phyloP scores from a whole-genome alignment of 75 land plant species.

The Cryptomeria japonica region DNA sequence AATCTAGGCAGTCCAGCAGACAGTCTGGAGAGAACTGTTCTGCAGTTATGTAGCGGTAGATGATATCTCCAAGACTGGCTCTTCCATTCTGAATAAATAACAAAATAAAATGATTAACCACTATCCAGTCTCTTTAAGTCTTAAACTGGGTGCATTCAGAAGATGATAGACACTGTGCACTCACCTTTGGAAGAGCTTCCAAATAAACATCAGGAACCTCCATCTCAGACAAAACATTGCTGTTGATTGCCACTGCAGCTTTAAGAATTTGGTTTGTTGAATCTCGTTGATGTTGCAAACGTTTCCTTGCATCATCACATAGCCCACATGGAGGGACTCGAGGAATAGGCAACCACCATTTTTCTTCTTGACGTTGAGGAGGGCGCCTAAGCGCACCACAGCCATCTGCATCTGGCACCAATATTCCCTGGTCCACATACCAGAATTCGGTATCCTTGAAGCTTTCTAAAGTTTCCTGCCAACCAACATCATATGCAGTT shows the following conservation, averaged over 20 bases:
- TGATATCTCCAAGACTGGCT: slow-evolving; percentile 65
- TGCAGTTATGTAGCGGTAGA: slow-evolving; percentile 58
- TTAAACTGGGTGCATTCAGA: neutral
- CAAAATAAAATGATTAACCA: neutral
- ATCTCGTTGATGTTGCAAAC: slow-evolving; percentile 73
- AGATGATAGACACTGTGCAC: neutral
- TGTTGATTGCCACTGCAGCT: slow-evolving; percentile 81
- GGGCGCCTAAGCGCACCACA: slow-evolving; percentile 29
- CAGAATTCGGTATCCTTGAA: slow-evolving; percentile 73
- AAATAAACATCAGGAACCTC: slow-evolving; percentile 76
- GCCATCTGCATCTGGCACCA: slow-evolving; percentile 25
- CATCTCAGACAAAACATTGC: slow-evolving; percentile 68
- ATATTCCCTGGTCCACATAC: slow-evolving; percentile 74
- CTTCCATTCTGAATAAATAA: slow-evolving; percentile 57
- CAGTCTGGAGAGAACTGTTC: slow-evolving; percentile 74
- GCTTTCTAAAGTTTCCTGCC: slow-evolving; percentile 74
- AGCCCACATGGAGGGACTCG: slow-evolving; percentile 73
- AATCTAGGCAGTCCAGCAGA: slow-evolving; percentile 65
- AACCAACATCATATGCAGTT: neutral
- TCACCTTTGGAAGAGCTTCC: slow-evolving; percentile 79
- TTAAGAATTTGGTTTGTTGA: slow-evolving; percentile 76
- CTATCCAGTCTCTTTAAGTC: neutral
- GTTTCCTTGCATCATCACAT: slow-evolving; percentile 48
- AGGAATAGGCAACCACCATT: slow-evolving; percentile 91
- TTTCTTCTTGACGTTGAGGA: slow-evolving; percentile 66